Evolutionary conservation across 345 rosid genomes (phyloP), one percentile per base, ranked within the genome.

Genomic region (Lenwebbia sp.): DNA sequence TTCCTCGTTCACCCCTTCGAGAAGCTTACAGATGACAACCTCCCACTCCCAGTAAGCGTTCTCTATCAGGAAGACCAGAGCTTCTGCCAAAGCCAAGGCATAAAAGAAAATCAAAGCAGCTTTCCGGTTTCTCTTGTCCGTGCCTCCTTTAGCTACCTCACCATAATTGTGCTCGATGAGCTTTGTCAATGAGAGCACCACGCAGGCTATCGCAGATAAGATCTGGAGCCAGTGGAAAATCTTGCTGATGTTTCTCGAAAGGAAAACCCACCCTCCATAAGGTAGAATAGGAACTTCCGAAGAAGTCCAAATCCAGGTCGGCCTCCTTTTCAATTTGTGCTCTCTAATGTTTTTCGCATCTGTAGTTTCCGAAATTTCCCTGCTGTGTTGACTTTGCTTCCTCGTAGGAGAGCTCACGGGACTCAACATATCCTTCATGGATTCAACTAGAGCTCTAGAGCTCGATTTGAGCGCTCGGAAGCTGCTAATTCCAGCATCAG

Each of bases 221-320:
- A 65, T 19, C 47, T 65, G 78, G 9, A 65, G 78, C 47, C 40
- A 65, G 3, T 65, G 7, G 78, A 65, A 14, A 65, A 65, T 65
- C 78, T 65, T 17, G 78, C 78, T 8, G 78, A 65, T 65, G 7
- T 94, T 91, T 88, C 92, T 92, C 15, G 96, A 87, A 7, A 91
- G 90, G 84, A 89, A 94, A 78, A 96, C 83, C 98, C 98, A 96
- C 87, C 85, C 89, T 30, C 89, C 94, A 78, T 93, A 94, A 0
- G 98, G 96, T n/a, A 96, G 87, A 54, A 96, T 90, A 52, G 98
- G 98, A 81, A 93, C 96, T 52, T 96, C 96, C 22, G 94, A 92
- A 85, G 90, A 89, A 60, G 74, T 90, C 96, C 98, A 94, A 51
- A 91, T 90, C 51, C 92, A 83, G 13, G 89, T 90, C 10, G 83